Evolutionary conservation across 352 stramenopile genomes (phyloP), one percentile per base, ranked within the genome.

Genomic region (Albugo candida): DNA sequence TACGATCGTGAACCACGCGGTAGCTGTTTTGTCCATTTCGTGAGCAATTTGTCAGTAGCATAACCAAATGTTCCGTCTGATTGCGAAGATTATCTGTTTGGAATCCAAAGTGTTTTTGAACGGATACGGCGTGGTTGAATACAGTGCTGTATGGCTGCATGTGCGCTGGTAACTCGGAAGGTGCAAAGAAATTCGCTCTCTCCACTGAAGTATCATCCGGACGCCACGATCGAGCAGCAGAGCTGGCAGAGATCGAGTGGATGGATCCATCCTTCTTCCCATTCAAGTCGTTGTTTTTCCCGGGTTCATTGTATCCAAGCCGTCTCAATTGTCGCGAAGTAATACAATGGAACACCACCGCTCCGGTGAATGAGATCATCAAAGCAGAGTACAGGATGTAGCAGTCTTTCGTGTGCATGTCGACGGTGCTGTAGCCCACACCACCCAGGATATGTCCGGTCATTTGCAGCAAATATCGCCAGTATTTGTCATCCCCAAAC

Each of bases 11-110:
- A 6, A 93, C 53, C 47, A 69, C 80, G n/a, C 79, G 65, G 55
- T 87, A 91, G 48, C 75, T 71, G 46, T 92, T 92, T 3, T 51
- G 58, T 14, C 69, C 63, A 48, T 82, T 86, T 2, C 80, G 75
- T 17, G 71, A 60, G 17, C 58, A 89, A 73, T 98, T 99, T 12
- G 82, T 83, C 18, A 98, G 58, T 11, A 99, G 63, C 42, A 97
- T 82, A 18, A 98, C 71, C 11, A 98, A 77, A 57, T 99, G 94
- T 65, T 98, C 94, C 0, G 93, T 95, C 60, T 99, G 94, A 59
- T 98, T 98, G 16, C 81, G 75, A 47, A 94, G 88, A 53, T 77
- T 92, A 49, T 75, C 68, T n/a, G 67, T 47, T 44, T 92, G 78
- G 49, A 92, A 92, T 0, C 78, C 78, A 50, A 82, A 92, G 36